A percentile compares a stretch with the other conserved stretches of the same genome.
phyloP scores from a whole-genome alignment of 2,329 filamentous ascomycete species.

The Pseudonectria buxi region DNA sequence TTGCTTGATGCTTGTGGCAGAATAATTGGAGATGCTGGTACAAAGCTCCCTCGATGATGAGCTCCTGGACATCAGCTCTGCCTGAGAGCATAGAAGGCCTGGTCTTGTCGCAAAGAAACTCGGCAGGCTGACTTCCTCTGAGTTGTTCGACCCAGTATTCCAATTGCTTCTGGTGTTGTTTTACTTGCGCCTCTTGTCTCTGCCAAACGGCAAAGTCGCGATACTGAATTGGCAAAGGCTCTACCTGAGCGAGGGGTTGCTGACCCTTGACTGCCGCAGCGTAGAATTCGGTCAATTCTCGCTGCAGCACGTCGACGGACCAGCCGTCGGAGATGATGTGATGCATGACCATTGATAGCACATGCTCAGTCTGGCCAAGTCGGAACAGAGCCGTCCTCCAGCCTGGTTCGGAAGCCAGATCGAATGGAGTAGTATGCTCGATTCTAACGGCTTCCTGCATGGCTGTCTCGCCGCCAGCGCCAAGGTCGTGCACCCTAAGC shows the following conservation, averaged over 20 bases:
- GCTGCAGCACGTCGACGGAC: conserved; percentile 18
- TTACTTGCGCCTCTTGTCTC: conserved; percentile 7
- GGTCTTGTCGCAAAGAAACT: conserved; percentile 10
- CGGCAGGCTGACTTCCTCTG: conserved; percentile 8
- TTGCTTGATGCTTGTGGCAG: conserved; percentile 3
- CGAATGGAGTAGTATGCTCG: conserved; percentile 1
- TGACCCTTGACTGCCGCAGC: conserved; percentile 1
- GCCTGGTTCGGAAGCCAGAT: neutral
- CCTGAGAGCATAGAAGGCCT: conserved; percentile 11
- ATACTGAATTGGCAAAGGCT: conserved; percentile 19
- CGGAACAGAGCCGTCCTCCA: conserved; percentile 1
- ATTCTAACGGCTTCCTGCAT: neutral
- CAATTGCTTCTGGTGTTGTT: conserved; percentile 14
- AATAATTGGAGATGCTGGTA: conserved; percentile 8
- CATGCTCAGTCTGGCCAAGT: neutral
- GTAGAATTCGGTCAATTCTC: conserved; percentile 17
- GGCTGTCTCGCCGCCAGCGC: neutral
- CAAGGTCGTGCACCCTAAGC: neutral
- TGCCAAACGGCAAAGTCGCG: conserved; percentile 21
- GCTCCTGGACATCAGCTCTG: conserved; percentile 1
- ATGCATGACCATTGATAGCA: conserved; percentile 7
- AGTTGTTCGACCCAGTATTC: conserved; percentile 18
- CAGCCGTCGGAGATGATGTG: conserved; percentile 13
- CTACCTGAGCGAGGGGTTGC: neutral
- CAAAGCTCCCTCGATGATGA: conserved; percentile 5